Percentiles rank a stretch among this genome's conserved stretches.
Conservation (phyloP, 1,139 yeast genomes). For the Hansenula sp. region DNA sequence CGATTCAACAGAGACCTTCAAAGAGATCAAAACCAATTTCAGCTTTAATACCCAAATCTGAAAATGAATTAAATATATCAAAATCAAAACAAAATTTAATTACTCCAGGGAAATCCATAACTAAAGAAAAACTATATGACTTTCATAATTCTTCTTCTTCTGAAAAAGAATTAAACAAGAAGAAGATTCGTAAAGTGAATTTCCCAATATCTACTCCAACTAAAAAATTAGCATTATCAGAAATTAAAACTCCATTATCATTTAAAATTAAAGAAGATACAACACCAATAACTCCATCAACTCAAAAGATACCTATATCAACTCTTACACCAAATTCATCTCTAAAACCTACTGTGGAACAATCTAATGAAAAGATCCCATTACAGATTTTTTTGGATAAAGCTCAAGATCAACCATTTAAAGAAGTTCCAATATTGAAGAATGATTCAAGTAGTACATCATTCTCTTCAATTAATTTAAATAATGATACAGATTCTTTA, state of each 20-base stretch:
- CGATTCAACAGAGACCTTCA: background rate
- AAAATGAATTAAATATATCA: background rate
- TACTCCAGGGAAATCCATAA: too few species aligned
- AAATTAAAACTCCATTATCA: background rate
- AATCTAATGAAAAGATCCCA: background rate
- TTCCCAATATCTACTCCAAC: too few species aligned
- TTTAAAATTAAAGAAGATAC: background rate
- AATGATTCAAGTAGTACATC: background rate
- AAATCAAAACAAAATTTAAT: background rate
- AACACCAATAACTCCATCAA: background rate
- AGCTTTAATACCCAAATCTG: background rate
- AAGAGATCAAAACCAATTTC: background rate
- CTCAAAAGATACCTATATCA: background rate
- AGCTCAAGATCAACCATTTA: background rate
- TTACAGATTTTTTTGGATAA: background rate
- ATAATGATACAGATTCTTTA: constrained; percentile 1
- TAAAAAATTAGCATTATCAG: background rate
- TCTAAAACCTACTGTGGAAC: background rate
- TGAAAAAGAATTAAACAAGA: too few species aligned
- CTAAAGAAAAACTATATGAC: too few species aligned
- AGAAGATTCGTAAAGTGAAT: too few species aligned
- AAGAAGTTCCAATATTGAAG: background rate
- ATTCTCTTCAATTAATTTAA: background rate
- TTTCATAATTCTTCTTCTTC: too few species aligned
- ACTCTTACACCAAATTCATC: background rate